Percentiles rank a stretch among this genome's conserved stretches.
Evolutionary conservation across 2,329 filamentous ascomycete genomes (phyloP).

Genomic region (Diaporthe vaccinii): DNA sequence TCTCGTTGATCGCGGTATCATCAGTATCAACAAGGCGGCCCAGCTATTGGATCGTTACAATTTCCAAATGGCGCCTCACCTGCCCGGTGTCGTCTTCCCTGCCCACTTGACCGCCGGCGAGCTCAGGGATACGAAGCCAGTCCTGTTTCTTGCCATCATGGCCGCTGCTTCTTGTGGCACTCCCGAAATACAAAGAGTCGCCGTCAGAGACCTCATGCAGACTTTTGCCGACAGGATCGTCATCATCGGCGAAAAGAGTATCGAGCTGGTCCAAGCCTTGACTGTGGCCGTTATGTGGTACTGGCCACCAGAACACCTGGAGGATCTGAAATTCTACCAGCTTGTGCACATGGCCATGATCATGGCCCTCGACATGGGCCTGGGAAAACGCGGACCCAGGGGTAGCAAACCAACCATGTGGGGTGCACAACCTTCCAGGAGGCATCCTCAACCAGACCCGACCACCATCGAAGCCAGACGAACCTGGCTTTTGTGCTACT

Average conservation of each 20-base stretch:
- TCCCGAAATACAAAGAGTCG: constrained; percentile 67
- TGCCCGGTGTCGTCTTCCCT: constrained; percentile 74
- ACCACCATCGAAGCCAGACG: constrained; percentile 68
- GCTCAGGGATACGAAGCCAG: constrained; percentile 71
- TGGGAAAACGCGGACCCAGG: constrained; percentile 63
- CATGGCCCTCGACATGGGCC: constrained; percentile 87
- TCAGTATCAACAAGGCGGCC: constrained; percentile 68
- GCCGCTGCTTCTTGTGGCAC: constrained; percentile 73
- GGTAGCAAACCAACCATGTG: constrained; percentile 56
- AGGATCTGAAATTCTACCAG: constrained; percentile 92
- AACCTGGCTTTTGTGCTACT: constrained; percentile 72
- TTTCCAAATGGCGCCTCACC: constrained; percentile 70
- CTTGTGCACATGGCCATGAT: constrained; percentile 84
- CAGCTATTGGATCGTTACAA: constrained; percentile 71
- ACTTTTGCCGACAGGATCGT: constrained; percentile 81
- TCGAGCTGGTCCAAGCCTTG: constrained; percentile 86
- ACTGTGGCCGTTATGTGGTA: constrained; percentile 87
- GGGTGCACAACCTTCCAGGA: constrained; percentile 56
- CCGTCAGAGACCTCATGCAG: constrained; percentile 79
- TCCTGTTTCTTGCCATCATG: constrained; percentile 79
- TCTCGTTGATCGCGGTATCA: constrained; percentile 70
- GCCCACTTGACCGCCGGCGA: constrained; percentile 65
- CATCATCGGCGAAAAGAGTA: constrained; percentile 81
- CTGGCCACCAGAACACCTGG: constrained; percentile 83
- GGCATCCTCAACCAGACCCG: constrained; percentile 62